Percentiles rank a stretch among this genome's conserved stretches.
These are phyloP conservation scores for Fusarium avenaceum DNA, from an alignment of 2,329 filamentous ascomycete species.

Conservation along the genomic window DNA sequence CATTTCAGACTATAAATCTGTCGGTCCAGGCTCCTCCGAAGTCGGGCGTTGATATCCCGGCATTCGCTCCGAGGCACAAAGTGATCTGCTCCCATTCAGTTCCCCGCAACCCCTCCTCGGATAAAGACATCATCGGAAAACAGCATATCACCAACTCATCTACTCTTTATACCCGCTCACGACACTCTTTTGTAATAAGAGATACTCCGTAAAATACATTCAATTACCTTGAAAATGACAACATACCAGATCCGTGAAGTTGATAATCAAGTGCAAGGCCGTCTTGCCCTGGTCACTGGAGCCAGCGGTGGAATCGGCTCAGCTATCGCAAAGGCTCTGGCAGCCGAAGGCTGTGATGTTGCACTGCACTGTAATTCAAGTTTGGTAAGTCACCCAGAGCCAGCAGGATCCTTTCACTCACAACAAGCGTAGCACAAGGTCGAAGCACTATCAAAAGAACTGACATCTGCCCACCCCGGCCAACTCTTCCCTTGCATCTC, in stretches of 20 bases:
- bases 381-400: background rate
- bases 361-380: conserved; percentile 36
- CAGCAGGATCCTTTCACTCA: background rate
- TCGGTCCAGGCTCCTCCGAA: background rate
- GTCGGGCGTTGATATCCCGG: conserved; percentile 2
- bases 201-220: too few species aligned
- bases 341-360: conserved; percentile 34
- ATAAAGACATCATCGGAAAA: conserved; percentile 25
- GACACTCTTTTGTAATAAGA: too few species aligned
- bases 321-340: conserved; percentile 21
- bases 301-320: conserved; percentile 37
- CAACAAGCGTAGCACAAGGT: conserved; percentile 16
- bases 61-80: conserved; percentile 16
- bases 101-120: conserved; percentile 34
- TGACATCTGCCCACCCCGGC: background rate
- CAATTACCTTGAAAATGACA: conserved; percentile 6
- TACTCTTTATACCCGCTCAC: background rate
- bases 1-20: too few species aligned
- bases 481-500: conserved; percentile 31
- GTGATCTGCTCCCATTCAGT: background rate
- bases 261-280: conserved; percentile 26
- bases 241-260: conserved; percentile 26
- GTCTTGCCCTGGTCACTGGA: conserved; percentile 35
- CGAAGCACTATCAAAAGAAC: conserved; percentile 13
- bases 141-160: background rate